Evolutionary conservation across 306 rosid genomes (phyloP), one percentile per base, ranked within the genome.

Genomic region (Lathyrus oleraceus): DNA sequence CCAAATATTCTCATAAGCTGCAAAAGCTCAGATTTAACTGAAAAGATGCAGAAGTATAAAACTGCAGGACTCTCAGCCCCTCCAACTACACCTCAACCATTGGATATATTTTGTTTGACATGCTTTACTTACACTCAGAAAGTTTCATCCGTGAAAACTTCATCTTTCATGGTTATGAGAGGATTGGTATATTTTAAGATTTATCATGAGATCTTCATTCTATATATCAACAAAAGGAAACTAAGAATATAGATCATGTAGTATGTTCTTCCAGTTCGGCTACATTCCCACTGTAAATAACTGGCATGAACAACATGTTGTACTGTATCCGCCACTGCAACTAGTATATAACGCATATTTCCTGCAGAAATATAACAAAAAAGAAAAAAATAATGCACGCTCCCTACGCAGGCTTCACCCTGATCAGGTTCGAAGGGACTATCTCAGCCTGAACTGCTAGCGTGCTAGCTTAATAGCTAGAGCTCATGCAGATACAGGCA

Each of bases 351-450:
- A 65, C 28, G 61, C 77, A 43, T 32, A 78, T 54, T 28, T 78
- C 97, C 96, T 91, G 97, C 86, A 79, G 72, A 89, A 79, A 79
- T 83, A 84, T 80, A 67, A 69, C 76, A 65, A 79, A 71, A 67
- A 57, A 14, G 49, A 78, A 79, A 71, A 71, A 74, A 68, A 80
- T 76, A 84, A 77, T 85, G 99, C 99, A 91, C 99, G 59, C 99
- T 94, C 97, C 99, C 97, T 94, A 85, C 97, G 97, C 99, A 94
- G 97, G 99, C 82, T 87, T 94, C 84, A 94, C 84, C 96, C 99
- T 91, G 97, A 81, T 95, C 97, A 95, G 97, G 97, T 95, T 89
- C 96, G 53, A 95, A 95, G 99, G 99, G 97, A 86, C 97, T 89
- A 10, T 95, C 99, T 95, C 97, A 91, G 99, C 96, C 96, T 76